Evolutionary conservation across 352 stramenopile species (phyloP).

Genomic region (Globisporangium parvum): DNA sequence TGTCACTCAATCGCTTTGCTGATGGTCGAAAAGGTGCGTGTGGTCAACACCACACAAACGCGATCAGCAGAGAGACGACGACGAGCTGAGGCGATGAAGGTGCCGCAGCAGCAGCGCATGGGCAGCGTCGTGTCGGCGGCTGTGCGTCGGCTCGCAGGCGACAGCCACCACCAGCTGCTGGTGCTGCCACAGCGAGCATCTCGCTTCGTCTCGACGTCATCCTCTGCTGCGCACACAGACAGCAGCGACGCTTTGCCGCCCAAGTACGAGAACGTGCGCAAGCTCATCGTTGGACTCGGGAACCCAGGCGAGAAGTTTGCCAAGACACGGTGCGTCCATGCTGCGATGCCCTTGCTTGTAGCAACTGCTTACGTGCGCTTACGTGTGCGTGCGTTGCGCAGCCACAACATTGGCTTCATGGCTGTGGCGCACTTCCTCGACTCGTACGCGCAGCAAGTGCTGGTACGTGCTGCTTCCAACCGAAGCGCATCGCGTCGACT

Average conservation of each 20-base stretch:
- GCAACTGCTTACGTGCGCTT: background rate
- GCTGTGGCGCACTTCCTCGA: constrained; percentile 63
- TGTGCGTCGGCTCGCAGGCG: background rate
- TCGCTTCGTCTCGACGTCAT: background rate
- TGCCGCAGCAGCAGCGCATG: constrained; percentile 4
- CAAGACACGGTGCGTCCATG: constrained; percentile 48
- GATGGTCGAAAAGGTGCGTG: no score
- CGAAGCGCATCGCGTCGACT: background rate
- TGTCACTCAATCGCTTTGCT: background rate
- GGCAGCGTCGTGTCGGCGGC: constrained; percentile 3
- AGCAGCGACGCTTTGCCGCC: background rate
- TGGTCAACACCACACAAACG: background rate
- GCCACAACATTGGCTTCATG: constrained; percentile 77
- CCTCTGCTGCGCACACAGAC: background rate
- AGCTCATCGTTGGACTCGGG: constrained; percentile 79
- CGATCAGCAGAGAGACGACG: no score
- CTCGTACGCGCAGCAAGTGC: constrained; percentile 50
- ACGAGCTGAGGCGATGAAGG: constrained; percentile 1
- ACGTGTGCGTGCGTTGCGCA: constrained; percentile 14
- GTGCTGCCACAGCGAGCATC: background rate
- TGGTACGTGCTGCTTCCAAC: constrained; percentile 31
- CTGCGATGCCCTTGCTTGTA: background rate
- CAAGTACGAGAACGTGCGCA: constrained; percentile 70
- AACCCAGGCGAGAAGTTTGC: constrained; percentile 81
- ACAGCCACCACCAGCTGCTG: background rate